phyloP scores from a whole-genome alignment of 176 grass and related monocot species.

The Triticum monococcum region DNA sequence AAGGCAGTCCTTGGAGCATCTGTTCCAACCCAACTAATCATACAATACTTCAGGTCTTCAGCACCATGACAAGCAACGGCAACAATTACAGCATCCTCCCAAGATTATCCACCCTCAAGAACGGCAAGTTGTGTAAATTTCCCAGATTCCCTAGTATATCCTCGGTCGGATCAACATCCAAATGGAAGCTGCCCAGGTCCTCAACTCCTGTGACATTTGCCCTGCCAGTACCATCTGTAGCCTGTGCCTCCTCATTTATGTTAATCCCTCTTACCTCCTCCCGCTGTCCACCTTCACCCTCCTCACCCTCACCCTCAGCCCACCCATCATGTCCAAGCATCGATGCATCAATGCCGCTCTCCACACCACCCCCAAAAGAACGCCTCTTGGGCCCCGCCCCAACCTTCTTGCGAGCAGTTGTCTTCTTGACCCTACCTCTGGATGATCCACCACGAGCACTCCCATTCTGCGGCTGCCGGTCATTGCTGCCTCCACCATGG shows the following conservation, averaged over 20 bases:
- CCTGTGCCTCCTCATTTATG: slow-evolving; percentile 74
- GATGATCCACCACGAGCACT: slow-evolving; percentile 32
- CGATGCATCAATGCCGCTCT: slow-evolving; percentile 40
- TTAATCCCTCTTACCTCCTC: slow-evolving; percentile 71
- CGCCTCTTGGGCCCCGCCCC: slow-evolving; percentile 29
- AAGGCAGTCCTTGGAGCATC: slow-evolving; percentile 25
- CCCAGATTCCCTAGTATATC: slow-evolving; percentile 81
- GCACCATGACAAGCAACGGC: background rate
- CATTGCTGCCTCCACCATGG: slow-evolving; percentile 26
- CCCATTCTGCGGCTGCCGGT: slow-evolving; percentile 7
- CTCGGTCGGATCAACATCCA: slow-evolving; percentile 63
- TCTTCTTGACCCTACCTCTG: slow-evolving; percentile 63
- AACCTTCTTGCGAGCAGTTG: slow-evolving; percentile 67
- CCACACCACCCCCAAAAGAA: slow-evolving; percentile 37
- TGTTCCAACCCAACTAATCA: slow-evolving; percentile 25
- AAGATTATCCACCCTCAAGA: slow-evolving; percentile 66
- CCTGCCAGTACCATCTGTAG: slow-evolving; percentile 52
- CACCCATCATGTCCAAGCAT: slow-evolving; percentile 39
- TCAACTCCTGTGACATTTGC: slow-evolving; percentile 28
- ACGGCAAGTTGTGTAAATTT: slow-evolving; percentile 61
- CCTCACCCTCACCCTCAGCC: slow-evolving; percentile 19
- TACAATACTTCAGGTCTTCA: slow-evolving; percentile 11
- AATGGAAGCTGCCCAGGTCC: slow-evolving; percentile 58
- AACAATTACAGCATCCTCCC: slow-evolving; percentile 36
- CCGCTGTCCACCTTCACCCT: slow-evolving; percentile 14